Evolutionary conservation across 371 early-diverging fungal species (phyloP), one percentile per base, ranked within the genome.

Genomic region (Pancytospora epiphaga): DNA sequence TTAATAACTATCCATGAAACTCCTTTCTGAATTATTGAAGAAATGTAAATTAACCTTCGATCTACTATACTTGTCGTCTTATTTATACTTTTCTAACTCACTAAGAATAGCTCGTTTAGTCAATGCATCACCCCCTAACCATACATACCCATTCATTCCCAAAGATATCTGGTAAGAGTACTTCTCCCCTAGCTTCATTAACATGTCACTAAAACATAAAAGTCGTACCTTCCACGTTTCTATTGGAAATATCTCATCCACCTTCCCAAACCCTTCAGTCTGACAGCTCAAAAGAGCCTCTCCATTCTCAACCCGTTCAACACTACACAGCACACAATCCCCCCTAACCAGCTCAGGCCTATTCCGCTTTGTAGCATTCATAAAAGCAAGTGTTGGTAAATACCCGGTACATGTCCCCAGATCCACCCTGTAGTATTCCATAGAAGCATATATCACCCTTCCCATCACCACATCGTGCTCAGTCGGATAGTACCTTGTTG

Each of bases 341-440:
- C 68, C 76, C 30, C 50, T 50, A 1, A 32, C 33, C 1, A 81
- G 58, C 38, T 72, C 74, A 15, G 77, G 74, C 62, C 66, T 75
- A 54, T 79, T 79, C 65, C 79, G 74, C 68, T 81, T 81, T 30
- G 80, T 81, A 1, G 80, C 82, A 65, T 77, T 77, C 0, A 61
- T 50, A 54, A 81, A 81, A 54, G 61, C 68, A 29, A 81, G 50
- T 27, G 52, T 43, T n/a, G 79, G 75, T n/a, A 81, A 68, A 6
- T 68, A 56, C 0, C 74, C 77, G 6, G 68, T 51, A 3, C 30
- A 36, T 3, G 36, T 52, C 4, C 69, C 66, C 36, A 78, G 37
- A 54, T 75, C 74, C 37, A 79, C 37, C 51, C 69, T 77, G 38
- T 77, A 79, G 9, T 58, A 62, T 0, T 78, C 82, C 32, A 65